These are phyloP conservation scores for Tritrichomonas musculus DNA, from an alignment of 208 protist genomes.

Conservation along the genomic window DNA sequence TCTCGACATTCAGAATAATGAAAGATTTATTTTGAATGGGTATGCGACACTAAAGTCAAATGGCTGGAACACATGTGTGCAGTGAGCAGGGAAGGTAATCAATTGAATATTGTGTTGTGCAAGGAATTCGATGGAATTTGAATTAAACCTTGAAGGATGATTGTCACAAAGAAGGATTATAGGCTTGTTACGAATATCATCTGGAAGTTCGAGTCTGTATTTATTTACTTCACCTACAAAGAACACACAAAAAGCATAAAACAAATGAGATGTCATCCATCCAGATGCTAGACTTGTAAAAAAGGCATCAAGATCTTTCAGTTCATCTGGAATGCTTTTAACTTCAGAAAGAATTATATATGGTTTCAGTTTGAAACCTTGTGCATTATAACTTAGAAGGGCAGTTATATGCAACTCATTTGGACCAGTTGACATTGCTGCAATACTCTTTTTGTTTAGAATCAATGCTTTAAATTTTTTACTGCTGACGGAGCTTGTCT, in stretches of 20 bases:
- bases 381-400: too few species aligned
- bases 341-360: too few species aligned
- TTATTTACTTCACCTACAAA: neutral
- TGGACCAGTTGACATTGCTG: too few species aligned
- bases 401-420: too few species aligned
- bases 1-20: too few species aligned
- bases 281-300: neutral
- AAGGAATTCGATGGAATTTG: neutral
- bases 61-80: neutral
- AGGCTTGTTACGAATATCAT: neutral
- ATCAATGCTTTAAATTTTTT: too few species aligned
- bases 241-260: neutral
- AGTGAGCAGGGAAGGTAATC: neutral
- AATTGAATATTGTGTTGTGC: neutral
- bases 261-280: neutral
- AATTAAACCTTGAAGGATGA: neutral
- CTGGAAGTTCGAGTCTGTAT: neutral
- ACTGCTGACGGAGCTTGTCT: too few species aligned
- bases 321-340: too few species aligned
- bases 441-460: too few species aligned
- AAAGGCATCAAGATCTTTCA: neutral
- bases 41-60: neutral
- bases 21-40: neutral
- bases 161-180: neutral
- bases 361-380: too few species aligned